A percentile compares a stretch with the other conserved stretches of the same genome.
Evolutionary conservation across 1,284 basidiomycete genomes (phyloP).

Genomic region (Irpex sp.): DNA sequence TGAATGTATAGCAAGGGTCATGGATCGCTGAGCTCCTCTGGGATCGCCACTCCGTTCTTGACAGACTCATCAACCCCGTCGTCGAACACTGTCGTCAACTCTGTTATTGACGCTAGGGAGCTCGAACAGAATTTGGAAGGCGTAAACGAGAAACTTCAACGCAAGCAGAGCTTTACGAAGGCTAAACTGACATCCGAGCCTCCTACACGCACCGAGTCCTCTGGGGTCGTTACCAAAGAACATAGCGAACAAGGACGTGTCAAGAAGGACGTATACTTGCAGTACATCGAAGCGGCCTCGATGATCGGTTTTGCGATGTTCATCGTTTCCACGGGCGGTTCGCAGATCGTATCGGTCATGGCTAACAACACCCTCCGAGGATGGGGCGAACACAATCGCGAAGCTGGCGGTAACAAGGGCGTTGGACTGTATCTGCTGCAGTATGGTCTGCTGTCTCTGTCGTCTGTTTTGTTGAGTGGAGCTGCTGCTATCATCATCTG

Average conservation of each 20-base stretch:
- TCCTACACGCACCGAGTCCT: conserved; percentile 33
- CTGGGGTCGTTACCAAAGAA: conserved; percentile 63
- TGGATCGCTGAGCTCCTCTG: conserved; percentile 42
- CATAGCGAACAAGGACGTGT: conserved; percentile 83
- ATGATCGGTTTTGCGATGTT: conserved; percentile 69
- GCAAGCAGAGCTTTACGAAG: conserved; percentile 46
- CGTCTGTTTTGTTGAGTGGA: conserved; percentile 49
- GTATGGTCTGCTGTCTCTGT: conserved; percentile 61
- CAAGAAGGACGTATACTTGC: conserved; percentile 71
- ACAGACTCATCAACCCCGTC: conserved; percentile 39
- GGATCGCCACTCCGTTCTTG: conserved; percentile 52
- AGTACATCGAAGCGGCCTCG: conserved; percentile 82
- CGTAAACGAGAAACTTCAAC: conserved; percentile 44
- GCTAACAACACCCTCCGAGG: conserved; percentile 71
- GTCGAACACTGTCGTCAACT: conserved; percentile 23
- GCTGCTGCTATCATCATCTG: conserved; percentile 64
- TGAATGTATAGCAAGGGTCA: conserved; percentile 31
- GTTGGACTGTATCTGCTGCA: conserved; percentile 56
- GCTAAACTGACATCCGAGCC: conserved; percentile 40
- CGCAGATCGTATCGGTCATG: conserved; percentile 52
- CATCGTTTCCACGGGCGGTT: conserved; percentile 51
- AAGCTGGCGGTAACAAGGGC: conserved; percentile 53
- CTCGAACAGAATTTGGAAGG: conserved; percentile 25
- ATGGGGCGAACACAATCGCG: conserved; percentile 80
- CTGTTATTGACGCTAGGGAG: conserved; percentile 21